Base-by-base conservation (phyloP, 352 stramenopile species). In the Blastocystis sp. region DNA sequence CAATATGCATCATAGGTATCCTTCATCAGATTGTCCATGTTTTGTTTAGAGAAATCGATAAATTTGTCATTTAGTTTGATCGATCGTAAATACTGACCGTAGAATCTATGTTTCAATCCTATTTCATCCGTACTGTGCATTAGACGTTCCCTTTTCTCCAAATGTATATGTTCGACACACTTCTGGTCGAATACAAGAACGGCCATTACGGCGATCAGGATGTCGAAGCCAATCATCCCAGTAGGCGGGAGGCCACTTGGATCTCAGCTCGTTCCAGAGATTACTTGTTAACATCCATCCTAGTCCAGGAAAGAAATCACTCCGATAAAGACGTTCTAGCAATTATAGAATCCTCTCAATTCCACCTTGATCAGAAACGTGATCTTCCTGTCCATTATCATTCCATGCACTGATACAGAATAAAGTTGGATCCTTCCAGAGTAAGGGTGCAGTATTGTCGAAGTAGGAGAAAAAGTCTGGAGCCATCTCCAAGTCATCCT, bases 211-310 rank as follows among this genome's bases (percentile, higher is more conserved):
- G 56, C 92, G 90, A 54, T 87, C 79, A 24, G 92, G 91, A 77
- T 95, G 92, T 44, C 94, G 80, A 13, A 96, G 87, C 94, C 94
- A 96, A 90, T 96, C 94, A 91, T 96, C 94, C 94, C 94, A 96
- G 90, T 95, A 96, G 13, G 89, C 92, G 33, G 88, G 40, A 22
- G 93, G 93, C 92, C 92, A 94, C 40, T 91, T 90, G 0, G 68
- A 27, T 9, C 87, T 59, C 89, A 93, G 90, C 66, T 94, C 91
- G 78, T 89, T 90, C 92, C 93, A 95, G 13, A 94, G 78, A 24
- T 88, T 42, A 9, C 91, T 90, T 24, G 89, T 92, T 78, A 95
- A 92, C 94, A 96, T 96, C 94, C 94, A 96, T n/a, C 94, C 94
- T 51, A 96, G 89, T 33, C 94, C 94, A 9, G 94, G 93, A 80